phyloP scores from a whole-genome alignment of 148 eudicot species.

The Rhododendron williamsianum region DNA sequence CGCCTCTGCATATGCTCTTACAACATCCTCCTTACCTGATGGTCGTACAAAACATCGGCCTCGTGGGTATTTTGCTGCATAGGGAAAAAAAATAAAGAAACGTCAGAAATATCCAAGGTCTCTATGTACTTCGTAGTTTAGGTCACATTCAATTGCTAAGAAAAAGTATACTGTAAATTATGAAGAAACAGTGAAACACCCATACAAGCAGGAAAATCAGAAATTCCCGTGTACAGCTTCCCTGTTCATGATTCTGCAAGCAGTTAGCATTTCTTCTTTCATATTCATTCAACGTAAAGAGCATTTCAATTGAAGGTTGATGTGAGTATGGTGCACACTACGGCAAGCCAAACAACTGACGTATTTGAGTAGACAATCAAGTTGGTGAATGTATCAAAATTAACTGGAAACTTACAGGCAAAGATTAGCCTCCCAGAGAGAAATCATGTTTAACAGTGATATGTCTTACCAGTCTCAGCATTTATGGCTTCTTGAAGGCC shows the following conservation, averaged over 20 bases:
- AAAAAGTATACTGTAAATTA: not conserved
- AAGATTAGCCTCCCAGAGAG: not conserved
- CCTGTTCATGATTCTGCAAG: not conserved
- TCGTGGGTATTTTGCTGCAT: slow-evolving; percentile 50
- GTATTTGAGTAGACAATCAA: not conserved
- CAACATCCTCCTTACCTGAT: slow-evolving; percentile 91
- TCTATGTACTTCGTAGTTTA: not conserved
- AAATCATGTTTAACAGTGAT: not conserved
- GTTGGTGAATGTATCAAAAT: not conserved
- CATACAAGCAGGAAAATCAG: not conserved
- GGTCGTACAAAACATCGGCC: slow-evolving; percentile 84
- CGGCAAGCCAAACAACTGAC: not conserved
- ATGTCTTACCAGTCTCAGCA: slow-evolving; percentile 58
- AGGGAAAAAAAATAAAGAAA: not conserved
- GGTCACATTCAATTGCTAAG: not conserved
- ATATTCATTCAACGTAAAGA: not conserved
- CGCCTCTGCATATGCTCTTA: slow-evolving; percentile 89
- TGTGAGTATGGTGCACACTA: not conserved
- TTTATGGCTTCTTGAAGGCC: slow-evolving; percentile 88
- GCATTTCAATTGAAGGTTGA: not conserved
- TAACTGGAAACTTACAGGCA: not conserved
- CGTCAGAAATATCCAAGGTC: not conserved
- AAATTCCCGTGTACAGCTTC: not conserved
- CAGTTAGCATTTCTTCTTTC: not conserved
- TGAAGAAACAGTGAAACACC: not conserved